Evolutionary conservation across 176 grass and related monocot genomes (phyloP), one percentile per base, ranked within the genome.

Genomic region (Neostapfia colusana): DNA sequence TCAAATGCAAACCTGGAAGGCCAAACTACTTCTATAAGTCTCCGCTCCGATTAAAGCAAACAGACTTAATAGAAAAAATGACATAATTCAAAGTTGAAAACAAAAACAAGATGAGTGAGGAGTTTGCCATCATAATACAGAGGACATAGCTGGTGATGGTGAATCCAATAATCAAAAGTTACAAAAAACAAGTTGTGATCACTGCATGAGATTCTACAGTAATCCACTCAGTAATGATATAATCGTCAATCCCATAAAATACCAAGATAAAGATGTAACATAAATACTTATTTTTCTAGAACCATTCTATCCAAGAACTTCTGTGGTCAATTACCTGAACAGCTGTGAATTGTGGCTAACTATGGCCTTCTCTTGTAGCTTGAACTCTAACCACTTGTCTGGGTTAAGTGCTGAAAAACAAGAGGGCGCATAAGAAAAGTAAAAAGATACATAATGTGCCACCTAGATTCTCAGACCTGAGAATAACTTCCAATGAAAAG

Each of bases 381-480:
- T 98, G 65, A 98, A 98, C 79, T 94, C 89, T 61, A 94, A 80
- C 91, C 95, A 98, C 41, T 98, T 94, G 77, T 98, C 95, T 71
- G 95, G 91, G 68, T 98, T 83, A 77, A 98, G 91, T 58, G 95
- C 95, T 98, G 86, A 60, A 80, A 83, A 73, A 17, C 18, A 82
- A 79, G 35, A 74, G 4, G 59, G 21, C 2, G 38, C 45, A 12
- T 54, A 68, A 73, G 10, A 53, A 66, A 66, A 14, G 28, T 9
- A 74, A 28, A 62, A 24, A 2, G 0, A 48, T 49, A 51, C 2
- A 3, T 23, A 2, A 25, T 67, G 44, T 17, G 63, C 11, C 13
- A 13, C 59, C 28, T 66, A 46, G 27, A 34, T 39, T 66, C 3
- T 36, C 6, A 24, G 23, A 24, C 50, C 16, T 59, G 35, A n/a